Evolutionary conservation across 345 rosid genomes (phyloP), one percentile per base, ranked within the genome.

Genomic region (Populus deltoides): DNA sequence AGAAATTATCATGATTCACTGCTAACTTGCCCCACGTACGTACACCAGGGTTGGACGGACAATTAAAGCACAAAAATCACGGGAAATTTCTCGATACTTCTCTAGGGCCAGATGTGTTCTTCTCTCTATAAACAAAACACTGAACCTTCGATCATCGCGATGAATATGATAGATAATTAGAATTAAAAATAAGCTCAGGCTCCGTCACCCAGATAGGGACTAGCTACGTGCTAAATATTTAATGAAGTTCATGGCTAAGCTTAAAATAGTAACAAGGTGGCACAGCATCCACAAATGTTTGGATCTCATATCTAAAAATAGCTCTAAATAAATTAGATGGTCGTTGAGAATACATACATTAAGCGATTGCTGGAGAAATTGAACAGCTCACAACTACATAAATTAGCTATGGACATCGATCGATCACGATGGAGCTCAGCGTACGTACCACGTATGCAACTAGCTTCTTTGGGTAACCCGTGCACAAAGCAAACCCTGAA

Each of bases 381-480:
- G 53, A 68, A 71, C 80, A 41, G 72, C 78, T 74, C 76, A 1
- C 55, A 31, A 17, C 45, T 35, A 29, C 20, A 13, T 2, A 15
- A 13, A 33, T 49, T 24, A 31, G 33, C 7, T 25, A 15, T 55
- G 43, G 16, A 33, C 43, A 27, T 27, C 27, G 27, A 74, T 11
- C 22, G 31, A 24, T 68, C n/a, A n/a, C 12, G 12, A 6, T 15
- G n/a, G 12, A 18, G 66, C 84, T 83, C 85, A 77, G 71, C 67
- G n/a, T n/a, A n/a, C n/a, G n/a, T 61, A 70, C 79, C 82, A 82
- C 85, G 76, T 79, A 51, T 27, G 73, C 78, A 49, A 33, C 81
- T n/a, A n/a, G n/a, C n/a, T 76, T 69, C 41, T 53, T 69, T 62
- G 74, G 86, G 84, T 72, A 83, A 78, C 47, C 86, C 65, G 73